Conservation (phyloP, 139 green algal species). For the Volvox reticuliferus region DNA sequence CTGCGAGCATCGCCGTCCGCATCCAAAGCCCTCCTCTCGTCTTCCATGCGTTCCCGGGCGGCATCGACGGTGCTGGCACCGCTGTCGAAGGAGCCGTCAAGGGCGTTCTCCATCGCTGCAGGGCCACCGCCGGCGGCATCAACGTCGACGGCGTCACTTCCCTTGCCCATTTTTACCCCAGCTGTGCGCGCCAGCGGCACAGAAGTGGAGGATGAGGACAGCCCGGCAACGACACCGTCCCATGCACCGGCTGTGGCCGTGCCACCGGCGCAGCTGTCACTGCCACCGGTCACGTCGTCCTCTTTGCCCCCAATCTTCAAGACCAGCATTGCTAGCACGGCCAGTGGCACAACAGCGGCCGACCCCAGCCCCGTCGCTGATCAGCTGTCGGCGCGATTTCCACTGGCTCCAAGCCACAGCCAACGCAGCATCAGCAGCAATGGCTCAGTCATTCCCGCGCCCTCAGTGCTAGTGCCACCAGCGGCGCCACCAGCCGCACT, state of each 20-base stretch:
- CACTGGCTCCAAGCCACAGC: background rate
- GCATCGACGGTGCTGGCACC: background rate
- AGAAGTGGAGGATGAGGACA: background rate
- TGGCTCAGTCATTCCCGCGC: background rate
- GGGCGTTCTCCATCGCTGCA: background rate
- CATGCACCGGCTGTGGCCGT: too few species aligned
- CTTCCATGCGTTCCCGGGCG: background rate
- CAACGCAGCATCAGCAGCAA: constrained; percentile 6
- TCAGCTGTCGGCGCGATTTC: background rate
- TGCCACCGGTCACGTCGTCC: background rate
- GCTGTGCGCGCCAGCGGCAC: too few species aligned
- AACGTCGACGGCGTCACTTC: background rate
- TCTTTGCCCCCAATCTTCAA: background rate
- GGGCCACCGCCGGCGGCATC: background rate
- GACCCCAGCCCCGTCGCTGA: background rate
- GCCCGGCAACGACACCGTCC: background rate
- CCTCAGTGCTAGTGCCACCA: background rate
- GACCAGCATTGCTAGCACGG: background rate
- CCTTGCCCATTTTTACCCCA: too few species aligned
- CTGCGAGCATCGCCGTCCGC: background rate
- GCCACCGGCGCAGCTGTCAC: too few species aligned
- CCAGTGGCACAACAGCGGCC: background rate
- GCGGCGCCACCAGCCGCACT: background rate
- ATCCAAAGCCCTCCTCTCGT: background rate
- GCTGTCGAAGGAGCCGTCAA: background rate